phyloP scores from a whole-genome alignment of 805 yeast species.

The Candida hungchunana region DNA sequence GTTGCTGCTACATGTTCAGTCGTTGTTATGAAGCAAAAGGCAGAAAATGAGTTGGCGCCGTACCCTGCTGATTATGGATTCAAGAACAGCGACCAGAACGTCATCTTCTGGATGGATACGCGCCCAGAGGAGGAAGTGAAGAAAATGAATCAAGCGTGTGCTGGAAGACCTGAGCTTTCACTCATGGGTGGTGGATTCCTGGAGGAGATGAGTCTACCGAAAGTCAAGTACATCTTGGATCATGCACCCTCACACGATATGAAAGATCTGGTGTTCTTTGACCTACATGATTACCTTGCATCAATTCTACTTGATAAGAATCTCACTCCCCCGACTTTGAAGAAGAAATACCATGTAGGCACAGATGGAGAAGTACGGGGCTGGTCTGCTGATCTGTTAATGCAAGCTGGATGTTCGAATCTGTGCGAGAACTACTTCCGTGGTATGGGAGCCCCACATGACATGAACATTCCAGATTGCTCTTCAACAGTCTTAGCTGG shows the following conservation, averaged over 20 bases:
- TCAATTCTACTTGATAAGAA: conserved; percentile 23
- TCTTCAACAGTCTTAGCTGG: too few species aligned
- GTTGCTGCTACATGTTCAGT: conserved; percentile 59
- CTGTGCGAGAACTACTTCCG: conserved; percentile 15
- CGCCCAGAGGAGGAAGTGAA: conserved; percentile 36
- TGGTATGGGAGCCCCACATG: conserved; percentile 31
- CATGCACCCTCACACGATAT: conserved; percentile 19
- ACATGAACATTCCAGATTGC: not conserved
- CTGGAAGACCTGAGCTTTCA: conserved; percentile 19
- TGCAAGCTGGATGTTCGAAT: conserved; percentile 18
- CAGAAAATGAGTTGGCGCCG: conserved; percentile 24
- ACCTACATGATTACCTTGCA: conserved; percentile 45
- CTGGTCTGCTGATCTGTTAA: conserved; percentile 35
- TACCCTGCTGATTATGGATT: conserved; percentile 30
- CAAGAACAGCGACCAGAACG: conserved; percentile 30
- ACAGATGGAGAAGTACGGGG: conserved; percentile 59
- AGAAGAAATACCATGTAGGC: conserved; percentile 29
- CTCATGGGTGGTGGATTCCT: conserved; percentile 42
- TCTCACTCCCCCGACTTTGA: conserved; percentile 7
- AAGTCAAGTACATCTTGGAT: conserved; percentile 37
- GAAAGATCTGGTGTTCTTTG: conserved; percentile 37
- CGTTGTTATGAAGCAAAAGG: conserved; percentile 39
- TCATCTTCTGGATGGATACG: conserved; percentile 60
- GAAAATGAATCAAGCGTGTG: conserved; percentile 13
- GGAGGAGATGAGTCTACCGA: conserved; percentile 58